phyloP scores from a whole-genome alignment of 352 stramenopile genomes.

The Phytopythium sindhum region DNA sequence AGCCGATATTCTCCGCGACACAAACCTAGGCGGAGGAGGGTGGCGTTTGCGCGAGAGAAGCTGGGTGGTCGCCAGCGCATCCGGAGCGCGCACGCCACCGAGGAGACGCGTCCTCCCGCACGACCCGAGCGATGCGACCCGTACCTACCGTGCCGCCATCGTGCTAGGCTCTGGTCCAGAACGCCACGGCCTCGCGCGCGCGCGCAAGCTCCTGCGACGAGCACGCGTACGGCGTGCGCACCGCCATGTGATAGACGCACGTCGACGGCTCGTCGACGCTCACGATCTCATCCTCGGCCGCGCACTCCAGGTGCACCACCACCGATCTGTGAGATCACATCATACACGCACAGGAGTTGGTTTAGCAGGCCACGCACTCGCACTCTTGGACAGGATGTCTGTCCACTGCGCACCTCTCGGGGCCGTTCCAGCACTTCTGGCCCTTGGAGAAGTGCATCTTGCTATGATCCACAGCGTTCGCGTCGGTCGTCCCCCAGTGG shows the following conservation, averaged over 20 bases:
- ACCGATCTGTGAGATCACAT: slow-evolving; percentile 37
- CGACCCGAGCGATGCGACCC: neutral
- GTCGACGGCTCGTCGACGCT: slow-evolving; percentile 92
- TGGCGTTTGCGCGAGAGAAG: neutral
- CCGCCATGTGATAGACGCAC: slow-evolving; percentile 89
- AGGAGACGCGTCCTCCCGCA: neutral
- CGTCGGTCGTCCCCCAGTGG: slow-evolving; percentile 26
- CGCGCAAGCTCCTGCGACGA: slow-evolving; percentile 39
- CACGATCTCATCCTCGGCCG: slow-evolving; percentile 72
- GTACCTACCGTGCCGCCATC: neutral
- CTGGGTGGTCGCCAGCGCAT: neutral
- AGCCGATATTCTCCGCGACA: too few relatives aligned
- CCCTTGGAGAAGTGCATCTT: slow-evolving; percentile 80
- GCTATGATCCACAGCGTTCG: slow-evolving; percentile 27
- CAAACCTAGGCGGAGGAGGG: too few relatives aligned
- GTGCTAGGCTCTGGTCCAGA: slow-evolving; percentile 23
- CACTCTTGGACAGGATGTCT: neutral
- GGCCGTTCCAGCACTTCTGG: slow-evolving; percentile 91
- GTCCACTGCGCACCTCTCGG: slow-evolving; percentile 39
- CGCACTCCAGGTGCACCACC: slow-evolving; percentile 77
- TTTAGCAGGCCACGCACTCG: neutral
- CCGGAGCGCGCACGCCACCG: neutral
- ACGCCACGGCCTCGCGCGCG: slow-evolving; percentile 42
- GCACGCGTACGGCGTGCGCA: slow-evolving; percentile 64
- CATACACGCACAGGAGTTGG: neutral